Evolutionary conservation across 371 early-diverging fungal species (phyloP).

Genomic region (Smittium mucronatum): DNA sequence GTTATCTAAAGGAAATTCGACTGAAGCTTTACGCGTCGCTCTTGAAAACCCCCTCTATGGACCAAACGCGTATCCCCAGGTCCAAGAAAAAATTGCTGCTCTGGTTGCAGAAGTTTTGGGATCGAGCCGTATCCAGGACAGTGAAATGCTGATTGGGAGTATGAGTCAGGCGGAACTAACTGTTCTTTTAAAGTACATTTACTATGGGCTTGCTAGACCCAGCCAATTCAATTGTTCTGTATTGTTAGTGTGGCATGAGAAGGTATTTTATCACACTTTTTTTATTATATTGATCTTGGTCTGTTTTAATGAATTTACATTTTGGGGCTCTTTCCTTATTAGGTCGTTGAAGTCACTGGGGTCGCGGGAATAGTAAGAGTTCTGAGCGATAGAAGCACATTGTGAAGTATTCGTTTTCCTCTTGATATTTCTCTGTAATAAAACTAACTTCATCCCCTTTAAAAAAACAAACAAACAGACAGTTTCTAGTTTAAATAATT

Average conservation of each 20-base stretch:
- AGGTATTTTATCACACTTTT: conserved; percentile 5
- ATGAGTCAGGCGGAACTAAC: conserved; percentile 54
- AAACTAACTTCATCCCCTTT: no score
- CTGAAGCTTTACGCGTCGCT: conserved; percentile 51
- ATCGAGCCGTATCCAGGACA: conserved; percentile 53
- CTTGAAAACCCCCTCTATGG: conserved; percentile 79
- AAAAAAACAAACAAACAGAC: no score
- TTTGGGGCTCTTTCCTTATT: neutral
- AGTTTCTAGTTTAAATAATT: no score
- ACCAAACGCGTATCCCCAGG: conserved; percentile 5
- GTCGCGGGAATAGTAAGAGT: conserved; percentile 8
- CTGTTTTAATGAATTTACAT: neutral
- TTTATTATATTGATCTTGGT: no score
- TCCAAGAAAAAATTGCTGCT: conserved; percentile 62
- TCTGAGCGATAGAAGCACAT: conserved; percentile 6
- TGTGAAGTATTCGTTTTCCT: neutral
- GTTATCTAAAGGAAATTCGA: conserved; percentile 48
- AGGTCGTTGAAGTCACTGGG: conserved; percentile 10
- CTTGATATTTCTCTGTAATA: neutral
- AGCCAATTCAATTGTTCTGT: conserved; percentile 68
- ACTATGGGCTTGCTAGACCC: conserved; percentile 76
- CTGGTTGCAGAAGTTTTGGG: conserved; percentile 64
- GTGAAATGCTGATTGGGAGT: conserved; percentile 42
- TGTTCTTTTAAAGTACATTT: conserved; percentile 79
- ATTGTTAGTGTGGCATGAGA: conserved; percentile 79